These are phyloP conservation scores for Colletotrichum melonis DNA, from an alignment of 2,329 filamentous ascomycete genomes.

Conservation along the genomic window DNA sequence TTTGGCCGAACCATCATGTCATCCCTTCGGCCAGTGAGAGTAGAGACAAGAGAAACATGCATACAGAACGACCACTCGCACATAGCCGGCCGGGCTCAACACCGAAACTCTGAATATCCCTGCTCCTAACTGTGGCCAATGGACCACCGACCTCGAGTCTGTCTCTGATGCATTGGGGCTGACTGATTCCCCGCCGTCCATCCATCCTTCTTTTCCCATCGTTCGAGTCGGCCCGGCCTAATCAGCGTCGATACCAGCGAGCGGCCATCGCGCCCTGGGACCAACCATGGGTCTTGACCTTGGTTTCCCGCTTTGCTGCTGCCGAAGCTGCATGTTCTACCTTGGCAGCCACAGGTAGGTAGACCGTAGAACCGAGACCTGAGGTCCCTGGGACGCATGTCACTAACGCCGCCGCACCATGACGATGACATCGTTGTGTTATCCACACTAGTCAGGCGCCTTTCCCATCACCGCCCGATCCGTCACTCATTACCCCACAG, in stretches of 20 bases:
- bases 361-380: neutral
- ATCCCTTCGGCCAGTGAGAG: neutral
- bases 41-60: neutral
- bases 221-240: constrained; percentile 27
- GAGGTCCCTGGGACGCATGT: too few species aligned
- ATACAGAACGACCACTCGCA: neutral
- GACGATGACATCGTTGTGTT: constrained; percentile 22
- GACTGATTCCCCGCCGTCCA: neutral
- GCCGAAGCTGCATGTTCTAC: neutral
- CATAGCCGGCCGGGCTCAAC: neutral
- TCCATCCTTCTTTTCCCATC: neutral
- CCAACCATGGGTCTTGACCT: neutral
- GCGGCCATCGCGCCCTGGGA: neutral
- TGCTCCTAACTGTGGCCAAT: neutral
- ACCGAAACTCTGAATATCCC: constrained; percentile 6
- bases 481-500: neutral
- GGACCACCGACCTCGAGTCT: neutral
- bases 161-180: neutral
- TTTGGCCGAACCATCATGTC: neutral
- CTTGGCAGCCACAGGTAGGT: neutral
- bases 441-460: constrained; percentile 10
- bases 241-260: constrained; percentile 20
- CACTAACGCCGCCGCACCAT: constrained; percentile 18
- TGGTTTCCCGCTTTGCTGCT: neutral
- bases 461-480: neutral